Conservation (phyloP, 1,284 basidiomycete genomes). For the Golubevia sp. region DNA sequence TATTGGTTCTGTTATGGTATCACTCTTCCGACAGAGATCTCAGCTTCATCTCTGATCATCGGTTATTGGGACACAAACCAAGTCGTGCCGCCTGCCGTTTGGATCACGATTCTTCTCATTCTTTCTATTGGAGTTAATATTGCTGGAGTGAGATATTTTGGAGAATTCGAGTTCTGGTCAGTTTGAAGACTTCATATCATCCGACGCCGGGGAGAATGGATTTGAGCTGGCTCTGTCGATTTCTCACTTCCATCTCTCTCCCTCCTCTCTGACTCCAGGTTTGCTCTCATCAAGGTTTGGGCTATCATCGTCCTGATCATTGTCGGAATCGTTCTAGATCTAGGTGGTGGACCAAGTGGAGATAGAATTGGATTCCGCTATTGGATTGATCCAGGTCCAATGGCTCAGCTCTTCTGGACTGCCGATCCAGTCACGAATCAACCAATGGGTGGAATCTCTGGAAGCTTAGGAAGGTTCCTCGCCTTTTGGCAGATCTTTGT, state of each 20-base stretch:
- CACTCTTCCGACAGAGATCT: slow-evolving; percentile 51
- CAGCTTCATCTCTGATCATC: slow-evolving; percentile 14
- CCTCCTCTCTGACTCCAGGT: not conserved
- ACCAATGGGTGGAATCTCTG: slow-evolving; percentile 50
- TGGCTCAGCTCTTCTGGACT: slow-evolving; percentile 19
- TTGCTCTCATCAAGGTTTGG: slow-evolving; percentile 12
- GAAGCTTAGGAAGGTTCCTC: slow-evolving; percentile 59
- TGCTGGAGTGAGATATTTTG: slow-evolving; percentile 70
- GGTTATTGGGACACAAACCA: slow-evolving; percentile 33
- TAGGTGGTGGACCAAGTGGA: slow-evolving; percentile 71
- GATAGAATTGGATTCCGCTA: no score
- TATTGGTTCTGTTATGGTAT: slow-evolving; percentile 70
- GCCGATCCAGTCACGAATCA: slow-evolving; percentile 24
- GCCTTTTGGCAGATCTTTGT: slow-evolving; percentile 60
- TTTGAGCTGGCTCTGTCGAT: not conserved
- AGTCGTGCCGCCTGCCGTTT: slow-evolving; percentile 23
- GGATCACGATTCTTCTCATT: slow-evolving; percentile 31
- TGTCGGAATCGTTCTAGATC: slow-evolving; percentile 72
- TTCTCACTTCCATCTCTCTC: slow-evolving; percentile 5
- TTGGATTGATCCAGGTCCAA: no score
- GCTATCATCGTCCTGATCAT: slow-evolving; percentile 67
- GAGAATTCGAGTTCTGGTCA: slow-evolving; percentile 66
- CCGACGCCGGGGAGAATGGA: no score
- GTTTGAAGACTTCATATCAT: slow-evolving; percentile 8
- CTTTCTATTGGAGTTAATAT: slow-evolving; percentile 26